Evolutionary conservation across 139 green algal species (phyloP), one percentile per base, ranked within the genome.

Genomic region (Chlamydomonas eustigma): DNA sequence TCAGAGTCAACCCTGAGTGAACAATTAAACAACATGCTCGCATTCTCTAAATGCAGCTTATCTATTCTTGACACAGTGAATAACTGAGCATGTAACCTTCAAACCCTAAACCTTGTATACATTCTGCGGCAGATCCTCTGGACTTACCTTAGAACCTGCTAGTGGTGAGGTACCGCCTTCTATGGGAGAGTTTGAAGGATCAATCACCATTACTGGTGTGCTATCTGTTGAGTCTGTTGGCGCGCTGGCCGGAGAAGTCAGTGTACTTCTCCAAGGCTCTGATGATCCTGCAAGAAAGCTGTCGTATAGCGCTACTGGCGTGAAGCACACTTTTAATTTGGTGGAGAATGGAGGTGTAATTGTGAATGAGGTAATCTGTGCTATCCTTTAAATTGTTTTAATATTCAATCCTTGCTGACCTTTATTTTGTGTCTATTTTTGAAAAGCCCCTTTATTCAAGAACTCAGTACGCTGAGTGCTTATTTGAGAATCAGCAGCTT

Each of bases 301-400:
- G 3, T 51, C 68, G 31, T 76, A 78, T 4, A 75, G 31, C 0
- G 77, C 77, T 37, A 86, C 81, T 25, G 75, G 64, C 0, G 73
- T 83, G 3, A 51, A 75, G 64, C 81, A 86, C 75, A 68, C 18
- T 1, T 86, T 86, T 63, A 77, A 86, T 33, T 22, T 83, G 22
- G 3, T 86, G 35, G 74, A 84, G 37, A 31, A 18, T 30, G 5
- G 31, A 3, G 79, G 79, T 1, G 74, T 68, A 8, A 36, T 78
- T 5, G 18, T 80, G 12, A 73, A 12, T 24, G 72, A 83, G 78
- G 78, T 78, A n/a, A n/a, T n/a, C n/a, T n/a, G n/a, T n/a, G n/a
- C n/a, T n/a, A n/a, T n/a, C n/a, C n/a, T n/a, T n/a, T n/a, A n/a
- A n/a, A n/a, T n/a, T n/a, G n/a, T n/a, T n/a, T n/a, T n/a, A n/a